These are phyloP conservation scores for Elsinoe perseae DNA, from an alignment of 2,329 filamentous ascomycete species.

Conservation along the genomic window DNA sequence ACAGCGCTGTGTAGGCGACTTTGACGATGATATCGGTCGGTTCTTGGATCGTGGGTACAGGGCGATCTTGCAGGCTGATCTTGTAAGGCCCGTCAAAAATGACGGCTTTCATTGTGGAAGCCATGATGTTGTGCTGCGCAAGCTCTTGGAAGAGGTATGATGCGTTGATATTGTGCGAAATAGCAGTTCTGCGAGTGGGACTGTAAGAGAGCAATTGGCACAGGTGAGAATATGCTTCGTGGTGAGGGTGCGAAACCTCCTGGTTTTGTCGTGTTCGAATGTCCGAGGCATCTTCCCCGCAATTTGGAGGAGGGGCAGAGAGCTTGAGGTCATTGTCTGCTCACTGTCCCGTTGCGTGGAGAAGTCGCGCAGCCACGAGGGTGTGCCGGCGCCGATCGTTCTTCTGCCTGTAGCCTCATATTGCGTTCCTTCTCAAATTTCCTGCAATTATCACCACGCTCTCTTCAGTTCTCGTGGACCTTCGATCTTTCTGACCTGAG, in stretches of 20 bases:
- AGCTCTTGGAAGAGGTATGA: background rate
- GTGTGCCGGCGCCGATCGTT: background rate
- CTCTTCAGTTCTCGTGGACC: no score
- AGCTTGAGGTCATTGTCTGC: background rate
- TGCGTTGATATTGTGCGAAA: no score
- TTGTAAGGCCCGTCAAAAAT: conserved; percentile 74
- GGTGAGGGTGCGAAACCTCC: background rate
- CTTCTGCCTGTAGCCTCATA: background rate
- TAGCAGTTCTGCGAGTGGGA: no score
- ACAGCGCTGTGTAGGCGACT: conserved; percentile 74
- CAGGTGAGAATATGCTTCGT: background rate
- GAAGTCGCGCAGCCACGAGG: background rate
- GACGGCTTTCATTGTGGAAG: conserved; percentile 71
- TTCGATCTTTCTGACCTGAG: no score
- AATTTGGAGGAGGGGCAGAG: conserved; percentile 10
- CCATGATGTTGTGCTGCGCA: background rate
- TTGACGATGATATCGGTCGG: conserved; percentile 73
- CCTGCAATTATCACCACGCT: no score
- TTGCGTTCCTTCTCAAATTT: no score
- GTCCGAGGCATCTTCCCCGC: conserved; percentile 15
- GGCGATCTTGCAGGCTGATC: conserved; percentile 68
- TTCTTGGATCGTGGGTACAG: conserved; percentile 65
- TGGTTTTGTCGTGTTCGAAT: background rate
- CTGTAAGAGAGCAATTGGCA: background rate
- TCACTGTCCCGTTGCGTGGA: background rate